Conservation (phyloP, 495 filamentous ascomycete genomes). For the Podospora pseudopauciseta region DNA sequence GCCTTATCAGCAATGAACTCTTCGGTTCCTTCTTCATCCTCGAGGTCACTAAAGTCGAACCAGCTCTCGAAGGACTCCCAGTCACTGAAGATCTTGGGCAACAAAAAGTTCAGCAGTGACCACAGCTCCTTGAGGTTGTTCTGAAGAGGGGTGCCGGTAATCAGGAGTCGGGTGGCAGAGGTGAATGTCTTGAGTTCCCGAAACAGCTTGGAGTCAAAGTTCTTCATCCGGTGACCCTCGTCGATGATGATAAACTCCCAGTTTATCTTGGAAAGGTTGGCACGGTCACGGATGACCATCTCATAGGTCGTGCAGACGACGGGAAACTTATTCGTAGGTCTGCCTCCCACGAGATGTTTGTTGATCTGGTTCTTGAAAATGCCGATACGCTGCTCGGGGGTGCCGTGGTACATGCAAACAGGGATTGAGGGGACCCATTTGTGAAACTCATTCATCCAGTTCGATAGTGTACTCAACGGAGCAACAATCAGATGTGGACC, state of each 20-base stretch:
- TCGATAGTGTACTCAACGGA: conserved; percentile 85
- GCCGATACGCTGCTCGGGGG: conserved; percentile 65
- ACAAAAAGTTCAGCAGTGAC: conserved; percentile 90
- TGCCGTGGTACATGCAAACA: conserved; percentile 85
- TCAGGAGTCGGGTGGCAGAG: conserved; percentile 84
- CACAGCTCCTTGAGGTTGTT: conserved; percentile 95
- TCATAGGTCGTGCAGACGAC: conserved; percentile 93
- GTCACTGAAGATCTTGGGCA: conserved; percentile 88
- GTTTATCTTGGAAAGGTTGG: conserved; percentile 70
- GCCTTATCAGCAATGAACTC: conserved; percentile 72
- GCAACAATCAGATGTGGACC: conserved; percentile 89
- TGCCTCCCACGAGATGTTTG: conserved; percentile 46
- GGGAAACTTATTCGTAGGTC: conserved; percentile 64
- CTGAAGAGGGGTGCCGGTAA: conserved; percentile 92
- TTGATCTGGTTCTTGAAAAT: conserved; percentile 64
- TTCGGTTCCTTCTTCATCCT: conserved; percentile 66
- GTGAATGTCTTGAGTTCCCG: conserved; percentile 80
- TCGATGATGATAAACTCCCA: conserved; percentile 99
- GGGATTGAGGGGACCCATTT: conserved; percentile 86
- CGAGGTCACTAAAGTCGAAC: conserved; percentile 91
- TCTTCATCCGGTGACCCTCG: conserved; percentile 96
- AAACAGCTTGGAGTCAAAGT: conserved; percentile 89
- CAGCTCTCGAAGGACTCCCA: conserved; percentile 85
- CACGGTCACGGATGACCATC: conserved; percentile 87
- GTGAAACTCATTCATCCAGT: conserved; percentile 94